phyloP scores from a whole-genome alignment of 2,329 filamentous ascomycete species.

The Macroventuria anomochaeta region DNA sequence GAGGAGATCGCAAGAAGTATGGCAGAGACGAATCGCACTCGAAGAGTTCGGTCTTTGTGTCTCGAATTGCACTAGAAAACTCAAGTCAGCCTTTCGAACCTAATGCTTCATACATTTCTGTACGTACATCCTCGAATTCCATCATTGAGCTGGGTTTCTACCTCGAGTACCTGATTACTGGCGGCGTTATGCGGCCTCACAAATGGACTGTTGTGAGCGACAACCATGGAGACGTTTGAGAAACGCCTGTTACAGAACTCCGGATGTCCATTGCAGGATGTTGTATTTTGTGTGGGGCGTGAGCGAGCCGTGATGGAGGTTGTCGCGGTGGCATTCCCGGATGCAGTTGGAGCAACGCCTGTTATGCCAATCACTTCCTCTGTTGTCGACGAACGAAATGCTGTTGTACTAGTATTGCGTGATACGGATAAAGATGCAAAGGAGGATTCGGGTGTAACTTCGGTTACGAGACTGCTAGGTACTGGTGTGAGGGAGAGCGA shows the following conservation, averaged over 20 bases:
- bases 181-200: conserved; percentile 38
- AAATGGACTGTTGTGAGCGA: conserved; percentile 48
- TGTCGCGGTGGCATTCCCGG: conserved; percentile 17
- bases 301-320: conserved; percentile 17
- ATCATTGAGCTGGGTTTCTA: conserved; percentile 43
- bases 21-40: conserved; percentile 72
- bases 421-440: conserved; percentile 13
- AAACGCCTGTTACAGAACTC: conserved; percentile 45
- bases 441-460: conserved; percentile 1
- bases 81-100: conserved; percentile 1
- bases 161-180: conserved; percentile 40
- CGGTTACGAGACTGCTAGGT: conserved; percentile 19
- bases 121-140: conserved; percentile 46
- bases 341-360: conserved; percentile 20
- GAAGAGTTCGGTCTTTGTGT: conserved; percentile 63
- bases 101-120: not conserved
- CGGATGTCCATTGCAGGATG: conserved; percentile 44
- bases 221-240: conserved; percentile 45
- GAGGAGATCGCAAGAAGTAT: conserved; percentile 81
- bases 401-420: conserved; percentile 22
- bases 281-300: conserved; percentile 33
- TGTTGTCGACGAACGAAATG: conserved; percentile 14
- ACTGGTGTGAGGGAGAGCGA: conserved; percentile 10
- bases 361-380: conserved; percentile 30
- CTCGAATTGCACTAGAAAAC: conserved; percentile 63